These are phyloP conservation scores for Silene latifolia DNA, from an alignment of 148 eudicot genomes.

Conservation along the genomic window DNA sequence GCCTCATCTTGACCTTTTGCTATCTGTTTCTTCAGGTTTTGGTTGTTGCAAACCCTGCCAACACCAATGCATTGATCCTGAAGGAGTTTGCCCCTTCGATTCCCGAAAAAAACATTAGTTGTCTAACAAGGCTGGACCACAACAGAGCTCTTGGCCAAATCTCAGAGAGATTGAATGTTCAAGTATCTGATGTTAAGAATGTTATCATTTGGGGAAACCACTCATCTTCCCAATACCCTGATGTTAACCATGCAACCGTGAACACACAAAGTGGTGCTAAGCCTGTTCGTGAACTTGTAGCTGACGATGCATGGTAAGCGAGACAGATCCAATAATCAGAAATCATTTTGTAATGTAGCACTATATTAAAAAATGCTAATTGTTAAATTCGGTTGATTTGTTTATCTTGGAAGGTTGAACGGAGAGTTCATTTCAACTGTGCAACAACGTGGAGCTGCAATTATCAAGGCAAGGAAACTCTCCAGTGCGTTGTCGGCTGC, in stretches of 20 bases:
- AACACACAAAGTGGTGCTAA: constrained; percentile 81
- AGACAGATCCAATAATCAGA: neutral
- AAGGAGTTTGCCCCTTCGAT: constrained; percentile 98
- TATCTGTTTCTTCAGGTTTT: constrained; percentile 49
- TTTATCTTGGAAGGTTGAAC: constrained; percentile 54
- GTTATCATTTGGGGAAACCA: constrained; percentile 99
- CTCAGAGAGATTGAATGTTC: constrained; percentile 81
- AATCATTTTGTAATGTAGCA: too few species aligned
- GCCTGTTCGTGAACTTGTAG: constrained; percentile 82
- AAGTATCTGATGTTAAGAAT: constrained; percentile 88
- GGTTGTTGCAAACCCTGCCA: constrained; percentile 99
- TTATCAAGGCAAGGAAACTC: constrained; percentile 92
- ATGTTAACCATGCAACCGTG: constrained; percentile 94
- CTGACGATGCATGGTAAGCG: constrained; percentile 77
- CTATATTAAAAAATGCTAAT: neutral
- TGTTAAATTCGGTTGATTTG: neutral
- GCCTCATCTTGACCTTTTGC: constrained; percentile 2
- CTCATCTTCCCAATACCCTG: constrained; percentile 95
- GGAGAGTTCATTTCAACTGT: constrained; percentile 85
- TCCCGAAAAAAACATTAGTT: constrained; percentile 82
- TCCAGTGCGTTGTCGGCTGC: constrained; percentile 99
- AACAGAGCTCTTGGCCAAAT: constrained; percentile 98
- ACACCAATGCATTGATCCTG: constrained; percentile 94
- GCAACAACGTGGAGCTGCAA: constrained; percentile 98
- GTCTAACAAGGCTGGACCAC: constrained; percentile 94